A percentile compares a stretch with the other conserved stretches of the same genome.
These are phyloP conservation scores for Taphrina confusa DNA, from an alignment of 1,139 yeast species.

Conservation along the genomic window DNA sequence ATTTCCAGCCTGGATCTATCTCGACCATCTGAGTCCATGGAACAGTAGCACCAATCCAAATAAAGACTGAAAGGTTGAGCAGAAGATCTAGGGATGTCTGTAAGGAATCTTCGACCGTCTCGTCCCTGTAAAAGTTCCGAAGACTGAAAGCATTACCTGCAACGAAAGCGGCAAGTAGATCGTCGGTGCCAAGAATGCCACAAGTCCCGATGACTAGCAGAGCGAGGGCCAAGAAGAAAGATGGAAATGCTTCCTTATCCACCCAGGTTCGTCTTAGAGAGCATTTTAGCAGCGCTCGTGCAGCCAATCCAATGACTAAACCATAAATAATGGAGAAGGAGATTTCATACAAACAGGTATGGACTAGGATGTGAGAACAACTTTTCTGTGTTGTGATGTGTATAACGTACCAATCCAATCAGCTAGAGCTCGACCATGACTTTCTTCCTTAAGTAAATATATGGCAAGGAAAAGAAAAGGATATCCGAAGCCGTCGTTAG, in stretches of 20 bases:
- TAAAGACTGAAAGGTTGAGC: slow-evolving; percentile 47
- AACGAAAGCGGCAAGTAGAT: slow-evolving; percentile 48
- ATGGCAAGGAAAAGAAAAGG: slow-evolving; percentile 49
- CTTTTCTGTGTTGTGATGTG: background rate
- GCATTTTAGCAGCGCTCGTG: slow-evolving; percentile 43
- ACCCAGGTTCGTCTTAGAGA: slow-evolving; percentile 42
- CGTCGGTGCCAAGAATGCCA: slow-evolving; percentile 49
- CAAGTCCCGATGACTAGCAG: slow-evolving; percentile 47
- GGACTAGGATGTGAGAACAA: slow-evolving; percentile 36
- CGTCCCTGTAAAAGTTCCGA: slow-evolving; percentile 47
- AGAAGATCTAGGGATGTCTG: slow-evolving; percentile 46
- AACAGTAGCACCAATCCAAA: slow-evolving; percentile 48
- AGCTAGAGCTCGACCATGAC: slow-evolving; percentile 43
- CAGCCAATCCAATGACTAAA: slow-evolving; percentile 45
- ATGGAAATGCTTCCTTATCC: slow-evolving; percentile 44
- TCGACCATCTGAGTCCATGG: slow-evolving; percentile 46
- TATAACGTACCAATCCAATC: slow-evolving; percentile 45
- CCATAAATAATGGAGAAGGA: slow-evolving; percentile 47
- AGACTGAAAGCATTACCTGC: slow-evolving; percentile 44
- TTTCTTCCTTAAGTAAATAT: slow-evolving; percentile 44
- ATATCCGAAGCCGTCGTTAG: slow-evolving; percentile 51
- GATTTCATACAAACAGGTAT: slow-evolving; percentile 48
- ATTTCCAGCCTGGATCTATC: slow-evolving; percentile 44
- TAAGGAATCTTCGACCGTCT: slow-evolving; percentile 45
- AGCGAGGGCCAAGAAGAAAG: slow-evolving; percentile 43